Evolutionary conservation across 441 rosid genomes (phyloP), one percentile per base, ranked within the genome.

Genomic region (Flueggea neowawraea): DNA sequence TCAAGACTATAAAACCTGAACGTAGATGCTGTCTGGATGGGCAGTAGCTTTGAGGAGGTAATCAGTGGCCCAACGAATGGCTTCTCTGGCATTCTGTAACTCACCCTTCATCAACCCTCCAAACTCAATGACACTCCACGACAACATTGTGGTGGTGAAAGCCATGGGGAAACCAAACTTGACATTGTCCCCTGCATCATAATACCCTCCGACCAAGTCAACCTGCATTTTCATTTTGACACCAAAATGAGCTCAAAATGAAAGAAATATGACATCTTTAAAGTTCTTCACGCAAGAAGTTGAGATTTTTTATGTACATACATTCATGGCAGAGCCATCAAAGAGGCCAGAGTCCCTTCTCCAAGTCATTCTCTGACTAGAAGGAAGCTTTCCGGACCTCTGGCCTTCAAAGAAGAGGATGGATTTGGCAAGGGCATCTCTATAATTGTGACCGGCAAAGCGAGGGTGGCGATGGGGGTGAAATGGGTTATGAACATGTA

Each of bases 111-210:
- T 94, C 32, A 73, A 6, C 52, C 85, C 91, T 1, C 97, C 95
- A 61, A 94, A 94, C 61, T 94, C 99, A 15, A 94, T 72, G 44
- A 91, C 83, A 69, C 96, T 94, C 99, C 97, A 94, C 0, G 97
- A 79, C 15, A 94, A 82, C 87, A 94, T 81, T n/a, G 99, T 87
- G 5, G 95, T 73, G 0, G 96, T 91, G 82, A 94, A 94, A n/a
- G 97, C 95, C 99, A 94, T 89, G 6, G 99, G 97, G 52, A 94
- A 94, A 53, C 84, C 84, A 74, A 89, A 94, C 80, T 94, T 91
- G 44, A 94, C 90, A 74, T 94, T 91, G 59, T 94, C 99, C 11
- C 96, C 99, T 39, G 99, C 99, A 61, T 94, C 97, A 71, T 94
- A 91, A 67, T 94, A 94, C 17, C 99, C 99, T 17, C 99, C 97